Evolutionary conservation across 208 protist species (phyloP).

Genomic region (Polymyxa betae): DNA sequence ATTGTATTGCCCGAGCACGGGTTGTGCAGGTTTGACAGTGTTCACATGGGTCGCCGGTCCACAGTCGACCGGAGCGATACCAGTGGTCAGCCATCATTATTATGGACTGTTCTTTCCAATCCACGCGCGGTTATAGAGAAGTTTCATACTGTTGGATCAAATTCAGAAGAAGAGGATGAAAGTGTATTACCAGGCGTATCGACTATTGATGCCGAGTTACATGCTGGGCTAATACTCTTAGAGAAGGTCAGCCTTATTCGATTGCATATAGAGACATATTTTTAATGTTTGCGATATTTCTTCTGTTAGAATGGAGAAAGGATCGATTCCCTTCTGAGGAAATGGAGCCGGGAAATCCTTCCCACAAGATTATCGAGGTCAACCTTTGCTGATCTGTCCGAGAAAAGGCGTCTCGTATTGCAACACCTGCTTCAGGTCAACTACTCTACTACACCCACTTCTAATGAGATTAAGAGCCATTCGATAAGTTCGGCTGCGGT

Average conservation of each 20-base stretch:
- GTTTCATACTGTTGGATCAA: background rate
- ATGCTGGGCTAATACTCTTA: background rate
- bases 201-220: constrained; percentile 1
- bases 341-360: no score
- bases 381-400: constrained; percentile 31
- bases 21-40: no score
- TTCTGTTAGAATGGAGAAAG: background rate
- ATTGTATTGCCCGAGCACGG: no score
- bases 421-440: background rate
- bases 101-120: background rate
- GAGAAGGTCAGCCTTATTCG: constrained; percentile 5
- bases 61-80: background rate
- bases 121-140: background rate
- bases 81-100: background rate
- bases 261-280: no score
- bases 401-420: constrained; percentile 1
- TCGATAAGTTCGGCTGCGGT: background rate
- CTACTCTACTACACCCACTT: no score
- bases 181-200: background rate
- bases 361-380: background rate
- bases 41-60: background rate
- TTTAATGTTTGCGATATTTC: no score
- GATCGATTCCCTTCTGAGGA: no score
- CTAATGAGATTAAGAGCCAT: no score
- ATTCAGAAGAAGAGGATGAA: background rate